These are phyloP conservation scores for Corallochytrium limacisporum DNA, from an alignment of 78 protist genomes.

Conservation along the genomic window DNA sequence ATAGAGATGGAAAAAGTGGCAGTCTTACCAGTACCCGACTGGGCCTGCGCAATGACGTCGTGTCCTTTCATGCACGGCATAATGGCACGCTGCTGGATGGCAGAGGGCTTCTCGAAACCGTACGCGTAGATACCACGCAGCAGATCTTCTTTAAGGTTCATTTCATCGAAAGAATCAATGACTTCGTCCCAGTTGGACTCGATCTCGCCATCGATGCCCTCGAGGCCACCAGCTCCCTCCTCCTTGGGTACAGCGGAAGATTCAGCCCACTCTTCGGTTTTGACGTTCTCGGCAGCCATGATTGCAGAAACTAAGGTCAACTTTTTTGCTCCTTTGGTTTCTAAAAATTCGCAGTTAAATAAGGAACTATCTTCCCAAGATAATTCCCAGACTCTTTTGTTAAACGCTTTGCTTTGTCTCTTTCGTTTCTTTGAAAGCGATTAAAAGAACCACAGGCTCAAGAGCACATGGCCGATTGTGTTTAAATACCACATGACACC, in stretches of 20 bases:
- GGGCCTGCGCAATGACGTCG: conserved; percentile 96
- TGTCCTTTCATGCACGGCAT: conserved; percentile 66
- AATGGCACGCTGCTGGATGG: conserved; percentile 96
- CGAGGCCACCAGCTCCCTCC: not conserved
- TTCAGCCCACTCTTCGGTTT: too few relatives aligned
- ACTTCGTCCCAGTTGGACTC: conserved; percentile 48
- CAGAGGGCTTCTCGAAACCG: conserved; percentile 97
- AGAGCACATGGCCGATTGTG: too few relatives aligned
- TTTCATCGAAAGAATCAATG: conserved; percentile 77
- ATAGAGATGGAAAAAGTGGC: conserved; percentile 82
- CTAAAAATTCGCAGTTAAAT: too few relatives aligned
- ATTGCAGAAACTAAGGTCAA: too few relatives aligned
- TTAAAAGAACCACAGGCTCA: too few relatives aligned
- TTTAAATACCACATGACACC: too few relatives aligned
- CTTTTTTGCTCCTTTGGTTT: too few relatives aligned
- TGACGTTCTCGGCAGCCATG: too few relatives aligned
- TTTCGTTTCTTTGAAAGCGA: too few relatives aligned
- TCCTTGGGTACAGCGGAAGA: not conserved
- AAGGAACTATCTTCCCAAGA: too few relatives aligned
- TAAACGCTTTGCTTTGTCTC: too few relatives aligned
- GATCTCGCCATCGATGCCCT: not conserved
- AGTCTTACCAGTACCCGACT: conserved; percentile 98
- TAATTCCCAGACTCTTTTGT: too few relatives aligned
- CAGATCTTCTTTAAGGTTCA: conserved; percentile 78
- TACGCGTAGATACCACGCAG: conserved; percentile 92